Percentiles rank a stretch among this genome's conserved stretches.
Evolutionary conservation across 345 rosid genomes (phyloP).

Genomic region (Reutealis trisperma): DNA sequence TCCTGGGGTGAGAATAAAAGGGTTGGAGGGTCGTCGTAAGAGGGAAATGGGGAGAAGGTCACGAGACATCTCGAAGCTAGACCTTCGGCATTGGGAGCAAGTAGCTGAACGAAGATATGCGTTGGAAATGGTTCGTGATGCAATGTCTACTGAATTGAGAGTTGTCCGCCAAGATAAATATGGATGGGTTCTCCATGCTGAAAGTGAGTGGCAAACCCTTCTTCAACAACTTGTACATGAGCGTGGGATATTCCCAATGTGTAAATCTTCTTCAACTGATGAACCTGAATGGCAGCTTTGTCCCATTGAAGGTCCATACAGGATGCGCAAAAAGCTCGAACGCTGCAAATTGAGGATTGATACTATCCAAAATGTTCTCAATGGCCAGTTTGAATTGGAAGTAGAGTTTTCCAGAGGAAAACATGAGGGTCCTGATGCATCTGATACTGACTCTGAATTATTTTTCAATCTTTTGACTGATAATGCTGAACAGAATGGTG

Average conservation of each 20-base stretch:
- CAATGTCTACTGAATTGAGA: conserved; percentile 97
- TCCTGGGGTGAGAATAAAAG: conserved; percentile 94
- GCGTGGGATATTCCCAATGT: conserved; percentile 92
- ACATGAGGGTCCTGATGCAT: conserved; percentile 55
- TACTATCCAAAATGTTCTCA: conserved; percentile 77
- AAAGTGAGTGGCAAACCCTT: conserved; percentile 98
- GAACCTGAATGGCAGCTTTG: conserved; percentile 99
- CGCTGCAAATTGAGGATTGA: conserved; percentile 79
- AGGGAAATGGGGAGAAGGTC: conserved; percentile 92
- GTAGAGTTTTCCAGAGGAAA: conserved; percentile 56
- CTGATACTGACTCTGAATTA: conserved; percentile 67
- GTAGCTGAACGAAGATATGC: conserved; percentile 94
- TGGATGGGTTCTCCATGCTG: conserved; percentile 99
- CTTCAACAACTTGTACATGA: conserved; percentile 97
- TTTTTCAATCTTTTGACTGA: conserved; percentile 61
- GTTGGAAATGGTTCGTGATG: conserved; percentile 87
- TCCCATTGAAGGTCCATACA: conserved; percentile 98
- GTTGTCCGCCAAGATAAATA: conserved; percentile 99
- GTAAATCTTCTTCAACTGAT: conserved; percentile 51
- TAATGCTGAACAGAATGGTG: conserved; percentile 34
- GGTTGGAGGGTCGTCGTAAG: conserved; percentile 89
- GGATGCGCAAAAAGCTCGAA: conserved; percentile 99
- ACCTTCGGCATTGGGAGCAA: conserved; percentile 92
- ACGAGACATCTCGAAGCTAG: conserved; percentile 76
- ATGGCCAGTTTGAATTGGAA: conserved; percentile 73